Evolutionary conservation across 768 basidiomycete genomes (phyloP), one percentile per base, ranked within the genome.

Genomic region (Tricholoma terreum): DNA sequence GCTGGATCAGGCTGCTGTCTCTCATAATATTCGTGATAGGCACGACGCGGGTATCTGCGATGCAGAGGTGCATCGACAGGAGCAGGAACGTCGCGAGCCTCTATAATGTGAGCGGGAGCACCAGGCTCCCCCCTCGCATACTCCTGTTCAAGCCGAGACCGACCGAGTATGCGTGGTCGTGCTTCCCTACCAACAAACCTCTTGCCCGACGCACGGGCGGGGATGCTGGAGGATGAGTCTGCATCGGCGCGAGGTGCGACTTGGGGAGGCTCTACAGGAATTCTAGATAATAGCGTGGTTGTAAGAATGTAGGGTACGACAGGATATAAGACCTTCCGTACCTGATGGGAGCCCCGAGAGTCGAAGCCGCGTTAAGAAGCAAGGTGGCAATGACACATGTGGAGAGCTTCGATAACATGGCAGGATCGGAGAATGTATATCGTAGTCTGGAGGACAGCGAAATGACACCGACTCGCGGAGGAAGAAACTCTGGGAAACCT

Each of bases 401-500:
- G 64, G 73, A 71, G 55, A 67, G 63, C 62, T 73, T 69, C 58
- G 72, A 71, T 66, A 78, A 74, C 77, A 77, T 78, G 70, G 69
- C 74, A 59, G 68, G 69, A 69, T 67, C 67, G 2, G 69, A 71
- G 66, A 65, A 65, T 62, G 66, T 60, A 61, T 63, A 63, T 60
- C 61, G 54, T 56, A 56, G 52, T 38, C 55, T 55, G 19, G 30
- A 63, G 46, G 70, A 69, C 22, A 62, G 57, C 51, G 30, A 56
- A 33, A 51, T 61, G 57, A 61, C 69, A 70, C 75, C 75, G 71
- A 75, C 76, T 75, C 68, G 75, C 70, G 73, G 61, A 75, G 66
- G 69, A 70, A 73, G 69, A 60, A 62, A 73, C 72, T 75, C 73
- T 76, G 70, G 74, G 77, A 75, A 75, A 77, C 75, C 76, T 73